Base-by-base conservation (phyloP, 2,329 filamentous ascomycete genomes). In the Alternaria infectoria region DNA sequence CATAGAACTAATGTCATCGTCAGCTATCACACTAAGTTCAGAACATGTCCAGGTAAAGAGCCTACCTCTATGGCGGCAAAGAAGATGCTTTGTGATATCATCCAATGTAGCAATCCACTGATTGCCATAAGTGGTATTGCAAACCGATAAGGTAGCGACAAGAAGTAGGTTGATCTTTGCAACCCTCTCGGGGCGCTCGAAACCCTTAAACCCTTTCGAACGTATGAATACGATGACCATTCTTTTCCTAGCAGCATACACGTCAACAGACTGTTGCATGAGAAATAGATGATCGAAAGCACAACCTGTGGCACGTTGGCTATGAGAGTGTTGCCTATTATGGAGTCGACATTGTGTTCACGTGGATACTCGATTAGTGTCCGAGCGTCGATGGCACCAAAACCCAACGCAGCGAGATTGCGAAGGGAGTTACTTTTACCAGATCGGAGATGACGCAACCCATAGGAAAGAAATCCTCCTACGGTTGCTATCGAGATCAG, bases 221-320 rank as follows among this genome's bases (percentile, higher is more conserved):
- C 13, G 0, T 62, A 32, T 5, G 79, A 76, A 71, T 82, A 86
- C 0, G 69, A 64, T 36, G 75, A 79, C 72, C 82, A 88, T 72
- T 88, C 86, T 9, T 76, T 71, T 1, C 80, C 82, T 0, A 83
- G 69, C 0, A 84, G 77, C 76, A 86, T 85, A 3, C 73, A 77
- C 1, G 83, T 87, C n/a, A 83, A 74, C 3, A 85, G 72, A 3
- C 74, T 74, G 63, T 85, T 86, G 73, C 81, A 83, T 2, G 78
- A 71, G 15, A 85, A 76, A 67, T 86, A 86, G 0, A 50, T 30
- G 13, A n/a, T n/a, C 17, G 25, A 21, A 15, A 50, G 47, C 47
- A 50, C 26, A 12, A 30, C n/a, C 44, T 47, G 12, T 47, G 44
- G 11, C 21, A 25, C 21, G 21, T 47, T 25, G 6, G 44, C 44